Conservation (phyloP, 2,329 filamentous ascomycete species). For the Clonostachys chloroleuca region DNA sequence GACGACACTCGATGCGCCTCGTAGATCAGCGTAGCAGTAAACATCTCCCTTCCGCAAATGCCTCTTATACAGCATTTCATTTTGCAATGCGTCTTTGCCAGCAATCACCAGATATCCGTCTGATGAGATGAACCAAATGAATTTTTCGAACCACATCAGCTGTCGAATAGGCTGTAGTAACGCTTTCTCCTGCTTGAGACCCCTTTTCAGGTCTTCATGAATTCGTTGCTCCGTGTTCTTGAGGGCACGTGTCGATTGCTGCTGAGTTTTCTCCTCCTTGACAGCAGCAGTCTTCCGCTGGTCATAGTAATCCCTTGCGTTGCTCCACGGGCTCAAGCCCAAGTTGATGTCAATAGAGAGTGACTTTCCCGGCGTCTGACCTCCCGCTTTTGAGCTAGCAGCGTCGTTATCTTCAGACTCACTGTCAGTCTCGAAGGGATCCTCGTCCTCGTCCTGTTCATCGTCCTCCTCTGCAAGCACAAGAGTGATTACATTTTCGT, state of each 20-base stretch:
- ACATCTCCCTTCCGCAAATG: constrained; percentile 86
- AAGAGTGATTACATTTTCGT: constrained; percentile 85
- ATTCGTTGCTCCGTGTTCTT: constrained; percentile 92
- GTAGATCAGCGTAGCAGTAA: constrained; percentile 86
- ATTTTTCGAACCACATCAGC: constrained; percentile 96
- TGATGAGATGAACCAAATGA: constrained; percentile 89
- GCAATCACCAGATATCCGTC: constrained; percentile 91
- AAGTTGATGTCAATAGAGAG: constrained; percentile 84
- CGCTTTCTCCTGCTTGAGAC: constrained; percentile 87
- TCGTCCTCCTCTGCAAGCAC: constrained; percentile 67
- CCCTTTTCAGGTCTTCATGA: constrained; percentile 76
- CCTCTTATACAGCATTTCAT: constrained; percentile 84
- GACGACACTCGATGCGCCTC: constrained; percentile 78
- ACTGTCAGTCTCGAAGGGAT: constrained; percentile 63
- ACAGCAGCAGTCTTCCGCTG: constrained; percentile 78
- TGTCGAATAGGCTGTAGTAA: constrained; percentile 77
- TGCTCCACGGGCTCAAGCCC: constrained; percentile 76
- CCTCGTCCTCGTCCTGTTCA: constrained; percentile 57
- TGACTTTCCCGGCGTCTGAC: constrained; percentile 41
- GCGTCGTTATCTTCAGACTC: constrained; percentile 29
- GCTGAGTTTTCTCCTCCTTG: constrained; percentile 82
- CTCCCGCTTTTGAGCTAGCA: constrained; percentile 19
- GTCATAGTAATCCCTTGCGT: constrained; percentile 88
- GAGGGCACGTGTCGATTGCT: constrained; percentile 76
- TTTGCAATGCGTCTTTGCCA: constrained; percentile 84